Conservation (phyloP, 108 stramenopile species). For the Skeletonema costatum region DNA sequence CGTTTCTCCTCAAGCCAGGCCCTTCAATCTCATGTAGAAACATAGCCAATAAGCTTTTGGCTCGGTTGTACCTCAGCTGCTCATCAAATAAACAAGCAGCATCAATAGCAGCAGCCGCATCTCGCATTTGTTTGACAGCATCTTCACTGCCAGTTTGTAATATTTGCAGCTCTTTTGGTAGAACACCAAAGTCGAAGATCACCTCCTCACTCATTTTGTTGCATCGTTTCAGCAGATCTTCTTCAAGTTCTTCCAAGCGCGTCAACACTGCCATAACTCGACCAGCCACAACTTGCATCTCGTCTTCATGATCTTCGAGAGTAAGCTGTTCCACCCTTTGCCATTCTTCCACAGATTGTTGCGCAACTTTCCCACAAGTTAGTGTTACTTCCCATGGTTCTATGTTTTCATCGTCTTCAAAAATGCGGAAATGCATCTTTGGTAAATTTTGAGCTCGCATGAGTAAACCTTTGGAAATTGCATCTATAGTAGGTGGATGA, state of each 20-base stretch:
- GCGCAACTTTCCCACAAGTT: slow-evolving; percentile 36
- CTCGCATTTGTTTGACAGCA: background rate
- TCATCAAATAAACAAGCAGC: slow-evolving; percentile 42
- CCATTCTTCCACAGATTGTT: slow-evolving; percentile 23
- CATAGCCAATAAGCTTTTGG: slow-evolving; percentile 30
- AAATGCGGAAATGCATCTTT: slow-evolving; percentile 27
- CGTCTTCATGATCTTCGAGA: slow-evolving; percentile 10
- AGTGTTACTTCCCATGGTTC: slow-evolving; percentile 45
- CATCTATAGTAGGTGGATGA: slow-evolving; percentile 21
- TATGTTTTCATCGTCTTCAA: slow-evolving; percentile 27
- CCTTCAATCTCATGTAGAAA: slow-evolving; percentile 47
- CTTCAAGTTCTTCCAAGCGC: slow-evolving; percentile 40
- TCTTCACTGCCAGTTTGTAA: slow-evolving; percentile 14
- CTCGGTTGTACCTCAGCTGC: slow-evolving; percentile 33
- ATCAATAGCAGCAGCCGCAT: slow-evolving; percentile 26
- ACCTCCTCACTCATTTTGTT: background rate
- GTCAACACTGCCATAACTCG: slow-evolving; percentile 22
- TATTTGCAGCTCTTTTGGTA: slow-evolving; percentile 28
- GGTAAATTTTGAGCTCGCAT: slow-evolving; percentile 36
- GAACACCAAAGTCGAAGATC: slow-evolving; percentile 19
- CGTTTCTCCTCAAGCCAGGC: slow-evolving; percentile 38
- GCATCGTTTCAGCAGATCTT: slow-evolving; percentile 30
- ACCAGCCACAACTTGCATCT: slow-evolving; percentile 33
- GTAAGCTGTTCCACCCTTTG: background rate
- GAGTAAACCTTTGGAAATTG: slow-evolving; percentile 34